Conservation (phyloP, 2,329 filamentous ascomycete genomes). For the Camptophora hylomeconis region DNA sequence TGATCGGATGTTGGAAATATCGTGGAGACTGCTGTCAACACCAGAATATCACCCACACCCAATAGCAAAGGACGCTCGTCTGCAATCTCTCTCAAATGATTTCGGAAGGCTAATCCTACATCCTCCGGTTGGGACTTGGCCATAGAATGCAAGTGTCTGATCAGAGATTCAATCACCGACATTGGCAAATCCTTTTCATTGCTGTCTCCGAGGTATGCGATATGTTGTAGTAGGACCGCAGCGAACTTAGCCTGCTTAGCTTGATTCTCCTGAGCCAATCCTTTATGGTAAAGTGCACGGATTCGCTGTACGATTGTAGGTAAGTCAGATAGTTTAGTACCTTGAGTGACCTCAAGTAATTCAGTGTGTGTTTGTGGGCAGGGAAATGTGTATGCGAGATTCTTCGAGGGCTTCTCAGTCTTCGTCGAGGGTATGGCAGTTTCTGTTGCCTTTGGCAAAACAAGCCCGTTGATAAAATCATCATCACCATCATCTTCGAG, state of each 20-base stretch:
- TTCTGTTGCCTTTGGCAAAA: slow-evolving; percentile 26
- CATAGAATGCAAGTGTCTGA: slow-evolving; percentile 85
- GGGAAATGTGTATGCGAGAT: slow-evolving; percentile 69
- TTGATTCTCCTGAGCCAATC: slow-evolving; percentile 75
- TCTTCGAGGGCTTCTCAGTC: slow-evolving; percentile 40
- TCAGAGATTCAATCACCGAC: slow-evolving; percentile 59
- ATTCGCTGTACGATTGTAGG: slow-evolving; percentile 79
- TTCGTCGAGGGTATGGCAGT: slow-evolving; percentile 39
- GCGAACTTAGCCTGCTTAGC: slow-evolving; percentile 53
- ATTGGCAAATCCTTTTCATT: slow-evolving; percentile 42
- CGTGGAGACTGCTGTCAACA: slow-evolving; percentile 70
- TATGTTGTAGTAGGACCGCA: slow-evolving; percentile 38
- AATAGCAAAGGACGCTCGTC: slow-evolving; percentile 39
- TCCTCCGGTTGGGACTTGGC: slow-evolving; percentile 72
- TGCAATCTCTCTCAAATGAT: slow-evolving; percentile 49
- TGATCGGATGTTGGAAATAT: slow-evolving; percentile 95
- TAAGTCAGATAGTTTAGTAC: slow-evolving; percentile 50
- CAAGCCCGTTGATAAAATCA: slow-evolving; percentile 59
- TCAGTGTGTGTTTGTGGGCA: slow-evolving; percentile 71
- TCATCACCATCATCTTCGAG: slow-evolving; percentile 48
- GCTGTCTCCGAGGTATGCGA: slow-evolving; percentile 44
- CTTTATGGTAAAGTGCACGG: slow-evolving; percentile 81
- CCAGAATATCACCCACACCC: slow-evolving; percentile 57
- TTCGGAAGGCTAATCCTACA: slow-evolving; percentile 64
- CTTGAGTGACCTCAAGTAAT: slow-evolving; percentile 51